phyloP scores from a whole-genome alignment of 352 stramenopile species.

The Phytophthora fragariaefolia region DNA sequence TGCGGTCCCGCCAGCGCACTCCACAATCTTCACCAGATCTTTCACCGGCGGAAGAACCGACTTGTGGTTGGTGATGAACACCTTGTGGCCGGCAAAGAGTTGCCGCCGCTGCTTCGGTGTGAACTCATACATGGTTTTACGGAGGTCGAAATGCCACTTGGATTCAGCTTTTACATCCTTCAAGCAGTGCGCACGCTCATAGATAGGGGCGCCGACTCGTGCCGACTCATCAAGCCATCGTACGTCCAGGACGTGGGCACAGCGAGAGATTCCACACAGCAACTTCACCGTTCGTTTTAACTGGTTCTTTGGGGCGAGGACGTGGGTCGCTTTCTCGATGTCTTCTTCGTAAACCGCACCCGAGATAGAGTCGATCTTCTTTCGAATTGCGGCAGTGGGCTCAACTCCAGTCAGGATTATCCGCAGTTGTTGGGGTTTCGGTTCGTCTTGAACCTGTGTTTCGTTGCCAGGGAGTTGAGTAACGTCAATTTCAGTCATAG shows the following conservation, averaged over 20 bases:
- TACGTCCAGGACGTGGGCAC: conserved; percentile 59
- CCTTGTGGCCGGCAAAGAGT: conserved; percentile 42
- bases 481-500: conserved; percentile 29
- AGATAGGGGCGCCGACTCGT: conserved; percentile 38
- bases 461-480: conserved; percentile 28
- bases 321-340: conserved; percentile 53
- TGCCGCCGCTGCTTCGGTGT: conserved; percentile 34
- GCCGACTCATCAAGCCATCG: conserved; percentile 65
- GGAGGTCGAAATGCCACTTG: conserved; percentile 60
- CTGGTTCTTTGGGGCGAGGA: conserved; percentile 50
- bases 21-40: conserved; percentile 61
- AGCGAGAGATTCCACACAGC: conserved; percentile 62
- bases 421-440: conserved; percentile 29
- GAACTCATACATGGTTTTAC: conserved; percentile 59
- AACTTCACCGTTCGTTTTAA: conserved; percentile 70
- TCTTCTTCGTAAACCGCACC: conserved; percentile 55
- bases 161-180: conserved; percentile 48
- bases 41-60: conserved; percentile 52
- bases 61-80: conserved; percentile 67
- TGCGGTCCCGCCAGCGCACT: conserved; percentile 52
- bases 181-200: conserved; percentile 51
- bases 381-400: conserved; percentile 43
- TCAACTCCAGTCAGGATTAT: conserved; percentile 66
- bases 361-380: conserved; percentile 51
- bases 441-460: conserved; percentile 12